A percentile compares a stretch with the other conserved stretches of the same genome.
These are phyloP conservation scores for Scenedesmus sp. DNA, from an alignment of 163 green algal genomes.

Conservation along the genomic window DNA sequence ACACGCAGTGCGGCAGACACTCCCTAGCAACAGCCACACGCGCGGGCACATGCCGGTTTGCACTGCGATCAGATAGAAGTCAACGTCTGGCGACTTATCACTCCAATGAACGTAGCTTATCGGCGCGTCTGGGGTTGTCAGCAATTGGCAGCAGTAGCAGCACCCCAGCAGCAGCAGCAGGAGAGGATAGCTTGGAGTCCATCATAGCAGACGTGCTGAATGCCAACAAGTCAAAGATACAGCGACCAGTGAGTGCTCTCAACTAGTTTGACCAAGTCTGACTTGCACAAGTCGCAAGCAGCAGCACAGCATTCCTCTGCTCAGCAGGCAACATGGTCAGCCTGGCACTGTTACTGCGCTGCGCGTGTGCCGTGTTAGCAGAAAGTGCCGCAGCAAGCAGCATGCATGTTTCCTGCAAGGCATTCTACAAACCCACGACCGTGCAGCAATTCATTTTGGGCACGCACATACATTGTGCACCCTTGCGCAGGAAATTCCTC, in stretches of 20 bases:
- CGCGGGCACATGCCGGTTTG: background rate
- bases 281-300: too few relatives aligned
- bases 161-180: slow-evolving; percentile 7
- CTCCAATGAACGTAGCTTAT: background rate
- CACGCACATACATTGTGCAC: background rate
- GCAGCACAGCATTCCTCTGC: background rate
- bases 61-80: background rate
- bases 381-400: background rate
- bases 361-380: background rate
- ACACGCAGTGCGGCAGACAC: background rate
- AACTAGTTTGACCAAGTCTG: too few relatives aligned
- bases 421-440: background rate
- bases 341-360: background rate
- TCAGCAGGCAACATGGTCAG: background rate
- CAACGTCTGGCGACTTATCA: background rate
- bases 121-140: background rate
- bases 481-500: background rate
- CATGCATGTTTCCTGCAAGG: background rate
- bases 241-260: slow-evolving; percentile 24
- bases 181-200: slow-evolving; percentile 4
- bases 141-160: background rate
- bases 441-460: too few relatives aligned
- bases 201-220: slow-evolving; percentile 43
- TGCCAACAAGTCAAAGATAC: slow-evolving; percentile 13
- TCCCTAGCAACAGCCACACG: background rate